These are phyloP conservation scores for Berkeleyomyces basicola DNA, from an alignment of 2,329 filamentous ascomycete species.

Conservation along the genomic window DNA sequence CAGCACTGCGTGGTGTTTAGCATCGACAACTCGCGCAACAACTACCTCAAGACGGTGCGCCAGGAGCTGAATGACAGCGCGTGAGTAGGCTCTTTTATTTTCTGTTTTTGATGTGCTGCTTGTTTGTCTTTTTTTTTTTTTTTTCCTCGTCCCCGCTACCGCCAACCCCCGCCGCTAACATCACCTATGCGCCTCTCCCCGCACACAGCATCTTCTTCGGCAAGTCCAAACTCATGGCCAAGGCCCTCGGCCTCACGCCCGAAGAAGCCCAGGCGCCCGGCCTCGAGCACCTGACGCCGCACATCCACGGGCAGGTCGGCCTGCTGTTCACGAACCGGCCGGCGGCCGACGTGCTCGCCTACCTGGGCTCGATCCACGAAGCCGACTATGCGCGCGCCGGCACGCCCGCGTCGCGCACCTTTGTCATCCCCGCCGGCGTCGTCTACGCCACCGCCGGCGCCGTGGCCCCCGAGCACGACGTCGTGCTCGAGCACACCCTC, in stretches of 20 bases:
- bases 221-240: constrained; percentile 98
- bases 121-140: not conserved
- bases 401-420: constrained; percentile 52
- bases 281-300: constrained; percentile 49
- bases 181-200: not conserved
- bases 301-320: constrained; percentile 70
- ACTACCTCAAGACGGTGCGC: constrained; percentile 80
- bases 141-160: not conserved
- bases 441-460: constrained; percentile 71
- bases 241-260: constrained; percentile 65
- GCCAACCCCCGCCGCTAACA: not conserved
- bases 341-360: constrained; percentile 47
- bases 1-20: constrained; percentile 85
- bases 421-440: constrained; percentile 68
- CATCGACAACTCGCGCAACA: constrained; percentile 97
- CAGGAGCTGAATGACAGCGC: constrained; percentile 70
- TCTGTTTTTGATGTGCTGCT: not conserved
- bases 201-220: constrained; percentile 74
- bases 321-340: constrained; percentile 76
- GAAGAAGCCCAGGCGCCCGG: constrained; percentile 70
- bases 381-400: constrained; percentile 88
- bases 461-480: constrained; percentile 62
- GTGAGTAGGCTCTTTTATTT: constrained; percentile 30
- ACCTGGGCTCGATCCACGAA: constrained; percentile 56
- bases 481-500: constrained; percentile 71